These are phyloP conservation scores for Amphichorda felina DNA, from an alignment of 2,329 filamentous ascomycete genomes.

Conservation along the genomic window DNA sequence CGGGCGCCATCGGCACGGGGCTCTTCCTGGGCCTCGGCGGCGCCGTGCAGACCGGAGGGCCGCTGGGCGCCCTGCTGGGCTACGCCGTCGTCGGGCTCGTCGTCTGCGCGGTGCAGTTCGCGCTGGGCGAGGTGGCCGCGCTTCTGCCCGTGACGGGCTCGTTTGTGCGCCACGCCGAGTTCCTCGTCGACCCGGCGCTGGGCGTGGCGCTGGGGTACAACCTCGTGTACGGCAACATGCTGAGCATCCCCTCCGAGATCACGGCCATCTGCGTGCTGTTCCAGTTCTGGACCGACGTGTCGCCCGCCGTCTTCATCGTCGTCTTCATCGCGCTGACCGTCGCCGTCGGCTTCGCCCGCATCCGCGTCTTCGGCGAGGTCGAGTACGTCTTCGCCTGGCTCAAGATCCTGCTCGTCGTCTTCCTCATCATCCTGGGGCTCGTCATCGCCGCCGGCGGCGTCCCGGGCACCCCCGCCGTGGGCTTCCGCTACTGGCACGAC, in stretches of 20 bases:
- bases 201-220: conserved; percentile 44
- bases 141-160: conserved; percentile 50
- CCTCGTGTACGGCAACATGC: conserved; percentile 40
- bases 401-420: conserved; percentile 49
- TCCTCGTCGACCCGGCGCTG: conserved; percentile 49
- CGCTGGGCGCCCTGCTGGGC: conserved; percentile 33
- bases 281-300: conserved; percentile 38
- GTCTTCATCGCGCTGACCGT: conserved; percentile 38
- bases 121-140: conserved; percentile 48
- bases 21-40: conserved; percentile 47
- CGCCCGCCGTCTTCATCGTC: conserved; percentile 34
- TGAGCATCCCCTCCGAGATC: conserved; percentile 48
- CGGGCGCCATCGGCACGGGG: conserved; percentile 48
- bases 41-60: conserved; percentile 38
- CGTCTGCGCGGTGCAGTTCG: conserved; percentile 44
- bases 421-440: conserved; percentile 48
- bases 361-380: conserved; percentile 49
- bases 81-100: conserved; percentile 45
- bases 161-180: conserved; percentile 48
- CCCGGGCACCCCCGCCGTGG: conserved; percentile 43
- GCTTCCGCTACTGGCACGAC: conserved; percentile 58
- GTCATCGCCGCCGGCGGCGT: conserved; percentile 52
- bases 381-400: conserved; percentile 39
- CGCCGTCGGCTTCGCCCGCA: conserved; percentile 43
- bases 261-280: conserved; percentile 51